Evolutionary conservation across 1,139 yeast species (phyloP).

Genomic region (Trichomonascaceae sp.): DNA sequence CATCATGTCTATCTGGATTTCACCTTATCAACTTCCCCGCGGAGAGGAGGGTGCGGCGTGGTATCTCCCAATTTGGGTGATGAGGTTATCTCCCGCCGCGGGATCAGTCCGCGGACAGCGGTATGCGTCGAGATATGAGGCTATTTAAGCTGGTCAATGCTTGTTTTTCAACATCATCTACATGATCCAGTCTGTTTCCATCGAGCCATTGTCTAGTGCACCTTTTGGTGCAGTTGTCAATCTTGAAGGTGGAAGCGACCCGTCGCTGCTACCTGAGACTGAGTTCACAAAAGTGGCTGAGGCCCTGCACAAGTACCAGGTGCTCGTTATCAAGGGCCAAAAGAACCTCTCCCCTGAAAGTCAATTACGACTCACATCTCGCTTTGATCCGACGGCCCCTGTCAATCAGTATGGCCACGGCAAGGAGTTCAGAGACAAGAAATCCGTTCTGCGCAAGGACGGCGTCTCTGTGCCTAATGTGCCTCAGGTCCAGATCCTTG

Average conservation of each 20-base stretch:
- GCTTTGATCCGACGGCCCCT: conserved; percentile 63
- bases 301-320: conserved; percentile 56
- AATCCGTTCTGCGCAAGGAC: conserved; percentile 66
- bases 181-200: no score
- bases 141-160: no score
- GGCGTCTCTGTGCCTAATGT: conserved; percentile 67
- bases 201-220: conserved; percentile 8
- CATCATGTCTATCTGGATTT: no score
- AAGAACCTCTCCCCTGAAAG: conserved; percentile 53
- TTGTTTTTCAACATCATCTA: no score
- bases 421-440: conserved; percentile 65
- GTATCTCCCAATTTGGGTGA: no score
- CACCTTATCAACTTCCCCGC: no score
- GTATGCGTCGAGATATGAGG: no score
- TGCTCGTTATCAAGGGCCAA: conserved; percentile 61
- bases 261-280: conserved; percentile 49
- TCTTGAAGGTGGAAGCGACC: conserved; percentile 60
- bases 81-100: no score
- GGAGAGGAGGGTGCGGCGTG: no score
- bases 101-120: no score
- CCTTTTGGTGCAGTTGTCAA: conserved; percentile 52
- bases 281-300: conserved; percentile 51
- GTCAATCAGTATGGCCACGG: conserved; percentile 79
- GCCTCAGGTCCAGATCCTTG: conserved; percentile 82
- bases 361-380: conserved; percentile 59